Evolutionary conservation across 148 eudicot genomes (phyloP).

Genomic region (Nepenthes mirabilis): DNA sequence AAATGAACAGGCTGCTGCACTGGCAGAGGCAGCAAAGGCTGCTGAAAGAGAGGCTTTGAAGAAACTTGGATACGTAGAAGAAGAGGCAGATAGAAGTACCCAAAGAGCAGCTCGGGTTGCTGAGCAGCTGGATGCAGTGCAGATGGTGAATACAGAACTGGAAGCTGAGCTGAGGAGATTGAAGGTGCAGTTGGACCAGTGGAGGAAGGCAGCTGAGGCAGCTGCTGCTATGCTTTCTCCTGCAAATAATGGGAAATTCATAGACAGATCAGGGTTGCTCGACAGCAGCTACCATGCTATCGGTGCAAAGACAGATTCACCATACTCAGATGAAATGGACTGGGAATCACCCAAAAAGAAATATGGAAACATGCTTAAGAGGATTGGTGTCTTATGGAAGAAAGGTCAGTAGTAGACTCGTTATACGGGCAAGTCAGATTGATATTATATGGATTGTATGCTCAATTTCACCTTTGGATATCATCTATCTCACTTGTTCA

Average conservation of each 20-base stretch:
- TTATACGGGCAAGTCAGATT: not conserved
- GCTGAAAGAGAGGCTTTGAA: slow-evolving; percentile 57
- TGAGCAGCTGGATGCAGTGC: slow-evolving; percentile 68
- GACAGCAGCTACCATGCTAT: slow-evolving; percentile 41
- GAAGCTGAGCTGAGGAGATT: slow-evolving; percentile 69
- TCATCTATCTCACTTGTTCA: too few species aligned
- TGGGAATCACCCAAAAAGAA: slow-evolving; percentile 74
- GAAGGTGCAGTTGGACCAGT: slow-evolving; percentile 82
- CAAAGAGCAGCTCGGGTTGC: slow-evolving; percentile 30
- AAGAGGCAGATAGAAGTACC: slow-evolving; percentile 60
- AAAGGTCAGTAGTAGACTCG: slow-evolving; percentile 34
- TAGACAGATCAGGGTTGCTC: slow-evolving; percentile 50
- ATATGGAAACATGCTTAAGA: slow-evolving; percentile 65
- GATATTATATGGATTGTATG: too few species aligned
- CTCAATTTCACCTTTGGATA: too few species aligned
- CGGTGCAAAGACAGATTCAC: slow-evolving; percentile 56
- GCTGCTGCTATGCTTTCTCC: slow-evolving; percentile 80
- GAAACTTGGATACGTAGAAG: slow-evolving; percentile 48
- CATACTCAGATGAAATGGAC: slow-evolving; percentile 58
- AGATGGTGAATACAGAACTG: slow-evolving; percentile 43
- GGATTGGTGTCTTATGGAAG: slow-evolving; percentile 64
- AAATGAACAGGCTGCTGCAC: slow-evolving; percentile 28
- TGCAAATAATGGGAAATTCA: slow-evolving; percentile 39
- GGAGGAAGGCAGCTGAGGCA: slow-evolving; percentile 94
- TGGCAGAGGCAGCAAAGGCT: slow-evolving; percentile 44